These are phyloP conservation scores for Penicillium egyptiacum DNA, from an alignment of 495 filamentous ascomycete species.

Conservation along the genomic window DNA sequence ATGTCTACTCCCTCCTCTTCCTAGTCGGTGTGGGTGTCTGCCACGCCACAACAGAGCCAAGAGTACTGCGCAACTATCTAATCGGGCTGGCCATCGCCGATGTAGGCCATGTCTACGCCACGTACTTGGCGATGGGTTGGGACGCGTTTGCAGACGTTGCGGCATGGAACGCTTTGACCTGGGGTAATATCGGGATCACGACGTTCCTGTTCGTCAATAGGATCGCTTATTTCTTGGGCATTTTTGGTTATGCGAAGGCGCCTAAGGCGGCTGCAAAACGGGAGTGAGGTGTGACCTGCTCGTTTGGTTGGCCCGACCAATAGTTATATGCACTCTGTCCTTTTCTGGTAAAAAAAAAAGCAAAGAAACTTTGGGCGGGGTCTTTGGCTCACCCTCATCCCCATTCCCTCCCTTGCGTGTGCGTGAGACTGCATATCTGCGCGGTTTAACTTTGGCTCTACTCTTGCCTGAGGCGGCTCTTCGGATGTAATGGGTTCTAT, in stretches of 20 bases:
- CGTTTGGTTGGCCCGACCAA: neutral
- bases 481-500: constrained; percentile 9
- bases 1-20: constrained; percentile 65
- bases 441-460: neutral
- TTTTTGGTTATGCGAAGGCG: constrained; percentile 51
- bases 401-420: neutral
- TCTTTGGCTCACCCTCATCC: neutral
- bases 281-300: constrained; percentile 15
- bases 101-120: constrained; percentile 67
- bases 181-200: constrained; percentile 71
- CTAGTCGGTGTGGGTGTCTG: constrained; percentile 60
- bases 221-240: constrained; percentile 55
- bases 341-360: neutral
- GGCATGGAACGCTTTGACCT: constrained; percentile 67
- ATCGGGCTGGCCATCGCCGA: constrained; percentile 65
- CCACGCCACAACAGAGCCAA: constrained; percentile 61
- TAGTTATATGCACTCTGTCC: neutral
- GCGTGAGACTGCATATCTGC: neutral
- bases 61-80: constrained; percentile 67
- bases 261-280: constrained; percentile 29
- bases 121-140: constrained; percentile 57
- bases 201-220: constrained; percentile 55
- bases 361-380: neutral
- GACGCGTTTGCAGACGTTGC: constrained; percentile 52
- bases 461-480: constrained; percentile 3